Evolutionary conservation across 192 early-diverging fungal species (phyloP), one percentile per base, ranked within the genome.

Genomic region (Chytriomyces sp.): DNA sequence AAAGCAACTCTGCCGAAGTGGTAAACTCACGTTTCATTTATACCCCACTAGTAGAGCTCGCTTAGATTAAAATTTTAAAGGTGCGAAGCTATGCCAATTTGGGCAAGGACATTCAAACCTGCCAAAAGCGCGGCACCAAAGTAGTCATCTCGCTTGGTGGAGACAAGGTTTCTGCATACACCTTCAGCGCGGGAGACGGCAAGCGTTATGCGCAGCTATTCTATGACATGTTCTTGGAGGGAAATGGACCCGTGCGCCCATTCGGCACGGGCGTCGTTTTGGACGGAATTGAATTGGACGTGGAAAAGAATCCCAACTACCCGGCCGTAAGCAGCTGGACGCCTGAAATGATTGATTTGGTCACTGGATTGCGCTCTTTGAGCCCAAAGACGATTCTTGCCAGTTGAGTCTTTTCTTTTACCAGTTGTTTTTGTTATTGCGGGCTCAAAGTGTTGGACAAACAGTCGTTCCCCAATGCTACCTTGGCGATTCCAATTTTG

Each of bases 161-260:
- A 32, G 65, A 68, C 65, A 68, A 68, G 22, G 36, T 53, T 8
- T 56, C 52, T 22, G 52, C n/a, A 7, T 68, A 68, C 54, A 25
- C 22, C 19, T 68, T 68, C 52, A 30, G 30, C 3, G 34, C 52
- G 10, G 65, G 65, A 26, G 65, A 68, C 32, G 65, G 65, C n/a
- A 39, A 30, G 8, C 44, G 49, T 34, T 68, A 68, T 28, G 65
- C 65, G 8, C n/a, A 68, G 28, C 33, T 56, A 6, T 68, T 53
- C 25, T 68, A 68, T 53, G 54, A 68, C 36, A 56, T 56, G 65
- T 68, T 68, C 33, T 34, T 68, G 25, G 65, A 68, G 34, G 65
- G 65, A 34, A 30, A 17, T 12, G 19, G 28, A 0, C 39, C 64
- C 8, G 52, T 56, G 19, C 44, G 65, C 19, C 65, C 65, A 3